These are phyloP conservation scores for Cyclanthera cordifolia DNA, from an alignment of 306 rosid genomes.

Conservation along the genomic window DNA sequence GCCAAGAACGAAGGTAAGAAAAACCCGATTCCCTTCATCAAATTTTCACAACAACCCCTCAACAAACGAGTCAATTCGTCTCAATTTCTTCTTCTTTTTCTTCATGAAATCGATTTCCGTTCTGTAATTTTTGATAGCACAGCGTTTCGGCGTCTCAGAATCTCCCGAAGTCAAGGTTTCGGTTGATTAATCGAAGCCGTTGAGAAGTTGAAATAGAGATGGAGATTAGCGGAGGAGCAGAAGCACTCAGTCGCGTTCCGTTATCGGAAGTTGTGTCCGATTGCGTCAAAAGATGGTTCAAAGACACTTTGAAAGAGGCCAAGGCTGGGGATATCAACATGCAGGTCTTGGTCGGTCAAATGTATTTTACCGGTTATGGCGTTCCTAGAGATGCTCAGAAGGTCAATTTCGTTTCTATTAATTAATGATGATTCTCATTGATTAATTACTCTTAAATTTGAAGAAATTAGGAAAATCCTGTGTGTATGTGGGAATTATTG, in stretches of 20 bases:
- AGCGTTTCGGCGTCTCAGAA: slow-evolving; percentile 1
- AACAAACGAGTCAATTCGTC: not conserved
- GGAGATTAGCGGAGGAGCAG: slow-evolving; percentile 46
- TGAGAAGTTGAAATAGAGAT: slow-evolving; percentile 23
- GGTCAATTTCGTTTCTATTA: slow-evolving; percentile 27
- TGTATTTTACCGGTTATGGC: slow-evolving; percentile 89
- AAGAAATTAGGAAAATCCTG: not conserved
- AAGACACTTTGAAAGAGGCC: slow-evolving; percentile 75
- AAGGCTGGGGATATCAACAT: slow-evolving; percentile 75
- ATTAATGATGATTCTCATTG: not conserved
- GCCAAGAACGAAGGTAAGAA: slow-evolving; percentile 1
- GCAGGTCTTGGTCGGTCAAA: slow-evolving; percentile 91
- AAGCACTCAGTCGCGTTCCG: slow-evolving; percentile 36
- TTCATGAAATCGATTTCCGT: not conserved
- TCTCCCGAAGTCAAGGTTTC: slow-evolving; percentile 6
- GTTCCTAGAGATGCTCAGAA: slow-evolving; percentile 69
- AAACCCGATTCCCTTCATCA: not conserved
- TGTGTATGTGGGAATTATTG: not conserved
- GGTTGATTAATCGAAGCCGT: slow-evolving; percentile 16
- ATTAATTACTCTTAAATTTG: not conserved
- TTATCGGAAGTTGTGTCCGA: slow-evolving; percentile 74
- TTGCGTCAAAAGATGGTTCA: slow-evolving; percentile 89
- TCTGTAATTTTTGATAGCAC: not conserved
- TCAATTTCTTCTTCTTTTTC: not conserved
- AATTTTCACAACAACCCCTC: no score